Evolutionary conservation across 371 early-diverging fungal species (phyloP).

Genomic region (Synchytrium microbalum): DNA sequence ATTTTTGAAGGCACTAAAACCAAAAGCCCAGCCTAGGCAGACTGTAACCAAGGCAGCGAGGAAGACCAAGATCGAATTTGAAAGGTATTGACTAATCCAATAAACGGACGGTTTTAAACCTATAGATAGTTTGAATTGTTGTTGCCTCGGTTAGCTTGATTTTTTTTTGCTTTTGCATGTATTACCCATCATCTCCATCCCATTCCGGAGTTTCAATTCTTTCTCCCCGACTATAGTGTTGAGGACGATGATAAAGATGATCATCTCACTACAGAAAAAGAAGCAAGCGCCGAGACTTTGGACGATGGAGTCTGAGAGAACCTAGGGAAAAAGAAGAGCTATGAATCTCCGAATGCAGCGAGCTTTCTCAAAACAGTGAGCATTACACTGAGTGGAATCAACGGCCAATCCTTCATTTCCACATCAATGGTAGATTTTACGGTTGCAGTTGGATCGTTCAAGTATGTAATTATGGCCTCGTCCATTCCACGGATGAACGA

Average conservation of each 20-base stretch:
- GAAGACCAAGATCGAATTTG: conserved; percentile 43
- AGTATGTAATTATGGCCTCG: conserved; percentile 44
- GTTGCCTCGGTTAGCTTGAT: too few species aligned
- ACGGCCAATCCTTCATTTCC: conserved; percentile 59
- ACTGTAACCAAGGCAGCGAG: conserved; percentile 48
- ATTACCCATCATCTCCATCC: conserved; percentile 71
- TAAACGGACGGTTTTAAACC: conserved; percentile 33
- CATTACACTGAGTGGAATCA: conserved; percentile 41
- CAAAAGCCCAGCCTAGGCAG: conserved; percentile 49
- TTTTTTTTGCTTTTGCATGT: too few species aligned
- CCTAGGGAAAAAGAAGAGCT: too few species aligned
- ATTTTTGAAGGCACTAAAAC: conserved; percentile 50
- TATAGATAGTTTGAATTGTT: too few species aligned
- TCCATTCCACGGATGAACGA: conserved; percentile 54
- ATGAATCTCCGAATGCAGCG: too few species aligned
- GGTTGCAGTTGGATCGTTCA: conserved; percentile 31
- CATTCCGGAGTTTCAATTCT: conserved; percentile 53
- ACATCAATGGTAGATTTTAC: conserved; percentile 35
- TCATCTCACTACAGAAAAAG: conserved; percentile 59
- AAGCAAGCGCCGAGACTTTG: conserved; percentile 50
- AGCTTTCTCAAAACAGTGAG: too few species aligned
- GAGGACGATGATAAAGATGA: conserved; percentile 50
- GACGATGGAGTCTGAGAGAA: conserved; percentile 46
- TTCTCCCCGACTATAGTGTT: conserved; percentile 62
- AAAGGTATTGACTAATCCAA: conserved; percentile 54